phyloP scores from a whole-genome alignment of 768 basidiomycete species.

The Pisolithus marmoratus region DNA sequence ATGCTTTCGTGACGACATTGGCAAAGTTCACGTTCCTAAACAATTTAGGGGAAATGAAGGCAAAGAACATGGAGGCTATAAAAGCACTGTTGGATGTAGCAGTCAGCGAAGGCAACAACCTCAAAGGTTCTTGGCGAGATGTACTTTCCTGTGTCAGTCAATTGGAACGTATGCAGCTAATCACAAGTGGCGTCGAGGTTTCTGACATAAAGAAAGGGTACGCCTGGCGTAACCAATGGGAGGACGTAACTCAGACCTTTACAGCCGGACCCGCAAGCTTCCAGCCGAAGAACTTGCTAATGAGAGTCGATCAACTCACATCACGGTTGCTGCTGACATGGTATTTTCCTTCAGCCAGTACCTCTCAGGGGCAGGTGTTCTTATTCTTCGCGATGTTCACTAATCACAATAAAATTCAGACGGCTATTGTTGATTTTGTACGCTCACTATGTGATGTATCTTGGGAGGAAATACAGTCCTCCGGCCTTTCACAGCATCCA shows the following conservation, averaged over 20 bases:
- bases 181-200: conserved; percentile 84
- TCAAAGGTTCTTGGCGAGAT: conserved; percentile 95
- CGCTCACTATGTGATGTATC: conserved; percentile 94
- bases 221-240: conserved; percentile 19
- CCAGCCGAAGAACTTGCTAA: conserved; percentile 93
- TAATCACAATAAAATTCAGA: conserved; percentile 40
- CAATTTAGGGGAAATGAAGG: conserved; percentile 97
- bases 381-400: background rate
- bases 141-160: conserved; percentile 97
- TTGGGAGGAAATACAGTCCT: conserved; percentile 99
- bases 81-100: conserved; percentile 92
- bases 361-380: conserved; percentile 78
- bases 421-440: conserved; percentile 96
- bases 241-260: conserved; percentile 6
- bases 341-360: conserved; percentile 96
- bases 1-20: conserved; percentile 95
- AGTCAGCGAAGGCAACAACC: conserved; percentile 91
- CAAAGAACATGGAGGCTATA: conserved; percentile 99
- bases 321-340: conserved; percentile 98
- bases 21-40: conserved; percentile 97
- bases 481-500: conserved; percentile 89
- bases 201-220: conserved; percentile 80
- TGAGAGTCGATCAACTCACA: conserved; percentile 95
- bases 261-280: conserved; percentile 47
- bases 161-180: conserved; percentile 96